Evolutionary conservation across 2,329 filamentous ascomycete species (phyloP).

Genomic region (Coniochaeta pulveracea): DNA sequence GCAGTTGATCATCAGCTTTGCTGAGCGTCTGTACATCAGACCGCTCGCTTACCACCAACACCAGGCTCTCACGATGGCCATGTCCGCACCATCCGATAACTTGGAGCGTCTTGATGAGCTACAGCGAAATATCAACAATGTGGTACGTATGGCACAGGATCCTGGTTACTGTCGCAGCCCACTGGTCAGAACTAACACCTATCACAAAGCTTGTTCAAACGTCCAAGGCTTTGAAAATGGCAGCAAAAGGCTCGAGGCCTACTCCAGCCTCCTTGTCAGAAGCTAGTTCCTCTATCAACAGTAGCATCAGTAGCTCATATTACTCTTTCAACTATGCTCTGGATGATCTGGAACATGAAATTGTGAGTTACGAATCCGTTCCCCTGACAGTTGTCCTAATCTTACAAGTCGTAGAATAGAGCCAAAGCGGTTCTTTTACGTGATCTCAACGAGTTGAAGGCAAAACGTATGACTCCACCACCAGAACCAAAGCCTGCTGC

Average conservation of each 20-base stretch:
- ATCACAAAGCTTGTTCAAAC: constrained; percentile 41
- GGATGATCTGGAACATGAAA: constrained; percentile 42
- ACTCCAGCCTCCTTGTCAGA: too few species aligned
- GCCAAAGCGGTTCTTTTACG: constrained; percentile 45
- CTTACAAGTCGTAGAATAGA: constrained; percentile 21
- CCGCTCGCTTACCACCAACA: too few species aligned
- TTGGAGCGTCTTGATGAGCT: constrained; percentile 38
- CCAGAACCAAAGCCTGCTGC: constrained; percentile 10
- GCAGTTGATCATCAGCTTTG: too few species aligned
- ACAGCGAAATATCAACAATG: constrained; percentile 42
- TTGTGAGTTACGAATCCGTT: constrained; percentile 8
- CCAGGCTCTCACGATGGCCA: too few species aligned
- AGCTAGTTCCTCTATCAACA: constrained; percentile 20
- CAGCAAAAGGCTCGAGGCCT: too few species aligned
- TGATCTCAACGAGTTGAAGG: constrained; percentile 34
- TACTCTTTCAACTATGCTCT: constrained; percentile 38
- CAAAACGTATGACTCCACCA: constrained; percentile 16
- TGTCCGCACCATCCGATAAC: too few species aligned
- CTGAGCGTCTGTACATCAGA: too few species aligned
- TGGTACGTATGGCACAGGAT: constrained; percentile 30
- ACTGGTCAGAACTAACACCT: constrained; percentile 8
- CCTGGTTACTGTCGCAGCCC: neutral
- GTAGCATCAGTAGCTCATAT: constrained; percentile 35
- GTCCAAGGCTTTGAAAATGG: constrained; percentile 41
- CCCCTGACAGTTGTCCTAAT: constrained; percentile 5